Base-by-base conservation (phyloP, 1,139 yeast genomes). In the Geotrichum phurueaensis region DNA sequence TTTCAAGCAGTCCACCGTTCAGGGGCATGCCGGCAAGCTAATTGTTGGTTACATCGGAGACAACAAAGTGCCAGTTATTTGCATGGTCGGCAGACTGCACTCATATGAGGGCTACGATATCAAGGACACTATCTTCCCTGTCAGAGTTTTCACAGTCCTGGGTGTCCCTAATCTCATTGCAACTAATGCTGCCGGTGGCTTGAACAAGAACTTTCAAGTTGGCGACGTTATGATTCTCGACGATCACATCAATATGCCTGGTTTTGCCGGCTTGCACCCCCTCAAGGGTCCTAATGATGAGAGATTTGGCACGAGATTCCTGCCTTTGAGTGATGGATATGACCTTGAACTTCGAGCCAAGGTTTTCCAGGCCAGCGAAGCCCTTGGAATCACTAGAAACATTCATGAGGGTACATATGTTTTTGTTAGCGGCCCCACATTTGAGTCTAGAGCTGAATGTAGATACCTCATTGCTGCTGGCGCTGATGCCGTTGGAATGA, bases 401-500 rank as follows among this genome's bases (percentile, higher is more conserved):
- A 81, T 94, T 56, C 88, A 89, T 68, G 98, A 94, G 73, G 99
- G 98, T 36, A 84, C 86, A 0, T 94, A 94, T 69, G 83, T 83
- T 56, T 92, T 83, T 73, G 96, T 87, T 4, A 84, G 95, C 2
- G 99, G 99, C 0, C 98, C 99, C 2, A 89, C 97, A 0, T 94
- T 87, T 72, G 99, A 94, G 75, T 83, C 92, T 7, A 80, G 97
- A 67, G 97, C 98, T 0, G 98, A 94, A 74, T 87, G 87, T n/a
- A 79, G 96, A 63, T 80, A 86, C 80, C 78, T 92, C 54, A 76
- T 84, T 64, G 68, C 78, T 12, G 68, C 88, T 54, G 98, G 98
- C 7, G 97, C 91, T 55, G 97, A 94, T 74, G 89, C 96, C 0
- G 98, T 92, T 5, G 99, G 99, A 2, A 94, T 94, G 99, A 88